Evolutionary conservation across 768 basidiomycete species (phyloP), one percentile per base, ranked within the genome.

Genomic region (Rhodotorula diobovata): DNA sequence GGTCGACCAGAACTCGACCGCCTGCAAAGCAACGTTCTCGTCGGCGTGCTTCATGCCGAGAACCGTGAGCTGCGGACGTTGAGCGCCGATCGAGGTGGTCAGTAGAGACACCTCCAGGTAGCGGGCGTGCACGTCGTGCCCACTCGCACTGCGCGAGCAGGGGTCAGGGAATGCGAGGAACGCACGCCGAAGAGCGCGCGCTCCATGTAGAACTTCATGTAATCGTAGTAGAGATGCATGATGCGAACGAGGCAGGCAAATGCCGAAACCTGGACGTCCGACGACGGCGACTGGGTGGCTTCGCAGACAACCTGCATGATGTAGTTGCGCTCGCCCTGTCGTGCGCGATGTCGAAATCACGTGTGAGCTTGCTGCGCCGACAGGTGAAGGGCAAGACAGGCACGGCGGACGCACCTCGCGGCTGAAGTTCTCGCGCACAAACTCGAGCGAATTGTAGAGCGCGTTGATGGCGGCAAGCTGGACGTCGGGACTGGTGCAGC

Each of bases 241-340:
- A 97, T 96, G 78, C 88, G 86, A 41, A 98, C 95, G 23, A 99
- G 83, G 81, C 90, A 93, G 80, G 96, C 93, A 77, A 96, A 99
- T 10, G 96, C 89, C 41, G 88, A 91, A n/a, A 96, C 90, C 83
- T 98, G 95, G 46, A 98, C 93, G 46, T 85, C 81, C 6, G 89
- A 86, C 4, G 87, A 81, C 1, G 85, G 70, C 76, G 88, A 93
- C 80, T 98, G 96, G 0, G 96, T 98, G 0, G 95, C 95, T 79
- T 98, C 96, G 79, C 96, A 99, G 28, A 98, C 91, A 54, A 98
- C 93, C 83, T 99, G 96, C 96, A 99, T 99, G 81, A 99, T 98
- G 83, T 96, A 98, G 82, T 98, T 99, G 59, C 96, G 87, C 81
- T 99, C 96, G 76, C 96, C 96, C 93, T 98, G 78, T 39, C 21